Percentiles rank a stretch among this genome's conserved stretches.
Conservation (phyloP, 176 grass and related monocot genomes). For the Triticum aestivum region IWGSC_CS_RefSeq_v2.1 NC_057804.1:30705935-30706434, state of each 20-base stretch:
- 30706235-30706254: neutral
- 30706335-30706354: neutral
- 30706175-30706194: no score
- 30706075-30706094: no score
- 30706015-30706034: neutral
- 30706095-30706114: neutral
- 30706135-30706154: no score
- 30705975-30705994: no score
- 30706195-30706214: neutral
- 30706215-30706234: fast-evolving
- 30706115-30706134: neutral
- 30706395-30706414: neutral
- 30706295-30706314: neutral
- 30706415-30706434: neutral
- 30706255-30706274: neutral
- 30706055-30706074: no score
- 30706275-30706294: neutral
- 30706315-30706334: neutral
- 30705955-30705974: neutral
- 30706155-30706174: no score
- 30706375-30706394: neutral
- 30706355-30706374: neutral
- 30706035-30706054: no score
- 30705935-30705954: neutral
- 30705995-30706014: neutral